Conservation (phyloP, 495 filamentous ascomycete species). For the Letharia columbiana region DNA sequence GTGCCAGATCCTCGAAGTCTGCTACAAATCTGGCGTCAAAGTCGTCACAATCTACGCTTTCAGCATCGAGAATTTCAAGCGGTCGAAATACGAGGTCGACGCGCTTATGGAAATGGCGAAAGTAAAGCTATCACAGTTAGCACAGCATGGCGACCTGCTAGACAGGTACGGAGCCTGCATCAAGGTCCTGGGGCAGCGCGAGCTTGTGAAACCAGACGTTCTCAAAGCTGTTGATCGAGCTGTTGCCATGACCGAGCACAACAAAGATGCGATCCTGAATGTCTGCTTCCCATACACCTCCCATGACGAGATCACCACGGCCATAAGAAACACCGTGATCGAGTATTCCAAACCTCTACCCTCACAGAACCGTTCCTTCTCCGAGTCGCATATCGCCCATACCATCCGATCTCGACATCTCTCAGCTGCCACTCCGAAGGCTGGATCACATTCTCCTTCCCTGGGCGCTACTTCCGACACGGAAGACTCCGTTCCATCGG, state of each 20-base stretch:
- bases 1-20: constrained; percentile 80
- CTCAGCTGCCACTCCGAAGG: constrained; percentile 27
- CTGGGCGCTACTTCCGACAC: constrained; percentile 24
- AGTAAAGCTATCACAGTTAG: constrained; percentile 80
- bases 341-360: constrained; percentile 65
- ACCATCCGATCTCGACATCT: constrained; percentile 60
- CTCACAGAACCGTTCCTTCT: constrained; percentile 61
- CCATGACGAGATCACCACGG: constrained; percentile 89
- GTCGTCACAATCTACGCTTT: constrained; percentile 97
- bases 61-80: constrained; percentile 97
- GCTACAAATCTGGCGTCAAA: constrained; percentile 89
- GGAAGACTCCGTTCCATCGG: constrained; percentile 39
- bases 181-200: constrained; percentile 70
- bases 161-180: constrained; percentile 88
- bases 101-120: constrained; percentile 97
- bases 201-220: constrained; percentile 76
- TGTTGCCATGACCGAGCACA: constrained; percentile 70
- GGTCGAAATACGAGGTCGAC: constrained; percentile 95
- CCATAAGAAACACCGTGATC: constrained; percentile 74
- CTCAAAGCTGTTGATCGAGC: constrained; percentile 78
- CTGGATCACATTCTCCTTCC: constrained; percentile 20
- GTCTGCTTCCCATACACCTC: constrained; percentile 97
- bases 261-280: constrained; percentile 78
- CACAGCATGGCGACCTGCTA: constrained; percentile 85
- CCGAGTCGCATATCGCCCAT: constrained; percentile 74